Conservation (phyloP, 805 yeast species). For the Lipomyces yamanashiensis region DNA sequence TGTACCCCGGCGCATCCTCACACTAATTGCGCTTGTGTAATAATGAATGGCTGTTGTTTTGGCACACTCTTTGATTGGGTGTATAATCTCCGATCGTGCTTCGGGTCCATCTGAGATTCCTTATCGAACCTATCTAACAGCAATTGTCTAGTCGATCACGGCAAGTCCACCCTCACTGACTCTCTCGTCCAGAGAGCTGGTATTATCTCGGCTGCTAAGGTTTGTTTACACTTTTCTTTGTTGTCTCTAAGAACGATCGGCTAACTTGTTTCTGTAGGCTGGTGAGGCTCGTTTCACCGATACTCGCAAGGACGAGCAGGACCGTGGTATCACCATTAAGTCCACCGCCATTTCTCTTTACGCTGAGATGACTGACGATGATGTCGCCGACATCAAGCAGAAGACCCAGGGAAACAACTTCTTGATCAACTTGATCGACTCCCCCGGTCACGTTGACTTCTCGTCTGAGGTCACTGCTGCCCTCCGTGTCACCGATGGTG, state of each 20-base stretch:
- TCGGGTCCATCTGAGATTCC: not conserved
- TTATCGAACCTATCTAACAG: not conserved
- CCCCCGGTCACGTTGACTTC: constrained; percentile 99
- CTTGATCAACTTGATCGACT: constrained; percentile 97
- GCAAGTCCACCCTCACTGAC: constrained; percentile 99
- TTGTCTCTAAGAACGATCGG: not conserved
- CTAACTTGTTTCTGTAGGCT: constrained; percentile 53
- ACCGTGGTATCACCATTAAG: constrained; percentile 99
- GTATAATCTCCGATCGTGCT: constrained; percentile 11
- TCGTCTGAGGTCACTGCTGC: constrained; percentile 99
- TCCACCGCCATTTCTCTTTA: constrained; percentile 97
- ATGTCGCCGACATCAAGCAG: constrained; percentile 87
- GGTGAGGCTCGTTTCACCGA: constrained; percentile 99
- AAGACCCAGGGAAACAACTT: constrained; percentile 89
- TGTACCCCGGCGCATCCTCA: too few relatives aligned
- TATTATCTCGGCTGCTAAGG: constrained; percentile 96
- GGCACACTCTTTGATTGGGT: not conserved
- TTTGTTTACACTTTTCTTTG: not conserved
- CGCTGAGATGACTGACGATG: constrained; percentile 85
- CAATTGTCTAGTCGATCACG: constrained; percentile 82
- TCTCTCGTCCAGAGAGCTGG: constrained; percentile 99
- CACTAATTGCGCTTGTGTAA: too few relatives aligned
- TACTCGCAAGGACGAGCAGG: constrained; percentile 99
- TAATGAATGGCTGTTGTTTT: too few relatives aligned
- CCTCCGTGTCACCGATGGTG: constrained; percentile 99